These are phyloP conservation scores for Zymoseptoria ardabiliae DNA, from an alignment of 2,329 filamentous ascomycete species.

Conservation along the genomic window DNA sequence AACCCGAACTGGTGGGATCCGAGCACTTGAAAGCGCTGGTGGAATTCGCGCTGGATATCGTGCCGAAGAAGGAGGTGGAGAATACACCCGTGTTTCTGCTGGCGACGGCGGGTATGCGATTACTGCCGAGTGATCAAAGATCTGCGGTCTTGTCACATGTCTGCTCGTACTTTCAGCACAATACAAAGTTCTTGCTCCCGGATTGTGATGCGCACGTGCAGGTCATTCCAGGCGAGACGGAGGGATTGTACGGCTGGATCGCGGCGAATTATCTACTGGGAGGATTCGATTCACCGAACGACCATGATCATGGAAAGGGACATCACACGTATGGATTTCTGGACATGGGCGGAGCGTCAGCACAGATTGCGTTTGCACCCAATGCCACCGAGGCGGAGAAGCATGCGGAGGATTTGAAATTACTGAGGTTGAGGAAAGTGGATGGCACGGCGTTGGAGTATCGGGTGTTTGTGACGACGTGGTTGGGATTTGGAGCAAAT, in stretches of 20 bases:
- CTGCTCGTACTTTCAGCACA: slow-evolving; percentile 70
- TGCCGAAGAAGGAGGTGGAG: slow-evolving; percentile 67
- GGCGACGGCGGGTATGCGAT: slow-evolving; percentile 89
- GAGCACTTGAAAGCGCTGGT: slow-evolving; percentile 76
- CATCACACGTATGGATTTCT: slow-evolving; percentile 96
- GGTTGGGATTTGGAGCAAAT: slow-evolving; percentile 96
- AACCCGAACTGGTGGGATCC: slow-evolving; percentile 66
- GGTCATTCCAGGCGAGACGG: slow-evolving; percentile 90
- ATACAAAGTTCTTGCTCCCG: slow-evolving; percentile 77
- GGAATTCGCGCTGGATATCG: slow-evolving; percentile 69
- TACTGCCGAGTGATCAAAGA: slow-evolving; percentile 69
- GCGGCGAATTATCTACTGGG: slow-evolving; percentile 92
- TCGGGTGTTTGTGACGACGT: slow-evolving; percentile 88
- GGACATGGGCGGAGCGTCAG: slow-evolving; percentile 96
- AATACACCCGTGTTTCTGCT: slow-evolving; percentile 92
- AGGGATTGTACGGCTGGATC: slow-evolving; percentile 95
- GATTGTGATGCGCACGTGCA: slow-evolving; percentile 86
- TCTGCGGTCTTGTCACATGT: slow-evolving; percentile 66
- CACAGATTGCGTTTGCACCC: slow-evolving; percentile 95
- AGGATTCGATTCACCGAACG: slow-evolving; percentile 70
- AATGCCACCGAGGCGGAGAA: slow-evolving; percentile 84
- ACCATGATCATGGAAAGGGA: slow-evolving; percentile 72
- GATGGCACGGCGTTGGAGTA: slow-evolving; percentile 74
- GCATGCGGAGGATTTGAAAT: slow-evolving; percentile 80
- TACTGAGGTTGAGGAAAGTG: slow-evolving; percentile 76